Evolutionary conservation across 495 filamentous ascomycete species (phyloP), one percentile per base, ranked within the genome.

Genomic region (Penicillium odoratum): DNA sequence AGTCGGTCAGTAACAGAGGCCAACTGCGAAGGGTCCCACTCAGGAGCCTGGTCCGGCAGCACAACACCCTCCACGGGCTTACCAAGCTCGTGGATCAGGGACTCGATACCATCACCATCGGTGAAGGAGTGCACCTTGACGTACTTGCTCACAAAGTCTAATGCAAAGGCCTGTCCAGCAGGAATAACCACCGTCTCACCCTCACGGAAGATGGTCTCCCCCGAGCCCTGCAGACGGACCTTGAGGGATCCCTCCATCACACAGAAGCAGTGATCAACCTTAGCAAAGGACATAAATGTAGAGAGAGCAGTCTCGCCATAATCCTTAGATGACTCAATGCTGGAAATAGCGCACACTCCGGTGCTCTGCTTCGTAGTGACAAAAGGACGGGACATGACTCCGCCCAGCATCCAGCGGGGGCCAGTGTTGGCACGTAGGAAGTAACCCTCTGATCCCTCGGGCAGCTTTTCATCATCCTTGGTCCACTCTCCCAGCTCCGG

Each of bases 341-440:
- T 74, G 40, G 73, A 77, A 47, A 81, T 79, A 4, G 72, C 71
- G 55, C 73, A 80, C n/a, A 76, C 67, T 0, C 72, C 72, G 38
- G 57, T 63, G 40, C 73, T 74, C 61, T 81, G 72, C 44, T 66
- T 68, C 30, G 74, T 78, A 11, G 75, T 79, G 21, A 75, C 64
- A 33, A 81, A 72, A 3, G 77, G 75, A 7, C 78, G 57, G 3
- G 71, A 74, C 57, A 81, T 69, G 13, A 74, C 73, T 13, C 77
- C 77, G 0, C 75, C 77, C 15, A 76, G 50, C 51, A 77, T 70
- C 67, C 67, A 79, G 36, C 72, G 67, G 15, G 74, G 74, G 0
- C 78, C 78, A 3, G 67, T 73, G 29, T 76, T 75, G 21, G 73
- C 71, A 7, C 67, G 70, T 16, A 81, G 55, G 51, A 72, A 81